These are phyloP conservation scores for Pythium biforme DNA, from an alignment of 352 stramenopile species.

Conservation along the genomic window DNA sequence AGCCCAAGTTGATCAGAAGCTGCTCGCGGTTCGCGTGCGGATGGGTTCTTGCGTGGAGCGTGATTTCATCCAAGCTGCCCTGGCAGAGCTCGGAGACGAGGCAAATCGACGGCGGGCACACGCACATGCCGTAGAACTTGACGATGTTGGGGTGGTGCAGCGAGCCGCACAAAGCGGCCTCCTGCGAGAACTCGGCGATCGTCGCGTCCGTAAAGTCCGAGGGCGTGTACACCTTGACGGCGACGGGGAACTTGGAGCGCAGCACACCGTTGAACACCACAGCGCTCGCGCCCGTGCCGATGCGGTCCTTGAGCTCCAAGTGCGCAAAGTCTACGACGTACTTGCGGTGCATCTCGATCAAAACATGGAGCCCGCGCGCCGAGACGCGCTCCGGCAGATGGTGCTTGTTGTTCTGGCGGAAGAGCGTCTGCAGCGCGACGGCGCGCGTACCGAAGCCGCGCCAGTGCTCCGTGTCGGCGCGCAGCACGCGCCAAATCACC, in stretches of 20 bases:
- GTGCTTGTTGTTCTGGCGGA: conserved; percentile 8
- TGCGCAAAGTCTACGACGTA: conserved; percentile 10
- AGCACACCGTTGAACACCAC: conserved; percentile 42
- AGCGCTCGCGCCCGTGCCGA: conserved; percentile 41
- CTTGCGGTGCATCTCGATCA: too few relatives aligned
- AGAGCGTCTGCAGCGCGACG: conserved; percentile 27
- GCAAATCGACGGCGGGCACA: conserved; percentile 49
- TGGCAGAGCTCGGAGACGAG: conserved; percentile 51
- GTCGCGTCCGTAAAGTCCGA: conserved; percentile 37
- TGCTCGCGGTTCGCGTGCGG: conserved; percentile 25
- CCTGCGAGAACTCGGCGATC: conserved; percentile 41
- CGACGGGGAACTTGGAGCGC: conserved; percentile 32
- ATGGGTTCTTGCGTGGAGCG: neutral
- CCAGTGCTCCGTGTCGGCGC: conserved; percentile 33
- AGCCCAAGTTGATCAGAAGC: conserved; percentile 32
- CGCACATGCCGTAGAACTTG: conserved; percentile 49
- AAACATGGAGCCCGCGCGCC: conserved; percentile 7
- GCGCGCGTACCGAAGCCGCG: conserved; percentile 26
- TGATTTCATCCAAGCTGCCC: conserved; percentile 35
- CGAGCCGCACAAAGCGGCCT: conserved; percentile 39
- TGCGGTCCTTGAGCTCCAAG: conserved; percentile 35
- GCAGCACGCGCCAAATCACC: conserved; percentile 30
- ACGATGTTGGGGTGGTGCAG: conserved; percentile 52
- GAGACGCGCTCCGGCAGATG: conserved; percentile 30
- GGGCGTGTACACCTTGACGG: conserved; percentile 57